Evolutionary conservation across 495 filamentous ascomycete species (phyloP), one percentile per base, ranked within the genome.

Genomic region (Umbilicaria muhlenbergii): DNA sequence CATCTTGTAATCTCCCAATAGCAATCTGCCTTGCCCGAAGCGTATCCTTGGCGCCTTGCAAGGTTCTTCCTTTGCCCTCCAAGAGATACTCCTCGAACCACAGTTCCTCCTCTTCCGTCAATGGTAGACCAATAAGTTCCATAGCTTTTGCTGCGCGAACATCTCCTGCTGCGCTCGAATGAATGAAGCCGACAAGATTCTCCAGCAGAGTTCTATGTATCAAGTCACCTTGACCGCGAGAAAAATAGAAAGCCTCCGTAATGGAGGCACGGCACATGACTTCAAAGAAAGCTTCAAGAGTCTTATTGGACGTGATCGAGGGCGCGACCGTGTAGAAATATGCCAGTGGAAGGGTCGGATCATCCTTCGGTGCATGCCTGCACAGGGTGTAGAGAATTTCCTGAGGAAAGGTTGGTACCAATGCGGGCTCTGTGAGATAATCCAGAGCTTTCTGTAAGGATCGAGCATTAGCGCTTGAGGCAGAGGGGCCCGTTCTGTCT

Each of bases 371-470:
- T 44, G 76, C 63, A 44, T 77, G 63, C 11, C 67, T 65, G 32
- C 82, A 77, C n/a, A 91, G 70, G 18, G 68, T 68, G 33, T 74
- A 66, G 45, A 86, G 70, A 38, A 88, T 86, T 42, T 88, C 83
- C 57, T 88, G 82, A 28, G 81, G 73, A 51, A 88, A 88, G 21
- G 82, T 83, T 19, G 82, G 75, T 28, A 83, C 76, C 12, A 88
- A 67, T 4, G 80, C 78, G 2, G 84, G 83, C 47, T 86, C 76
- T 8, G 81, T 76, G 14, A 91, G 71, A 48, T 78, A 73, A 46
- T 83, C 73, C 16, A 86, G 61, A 5, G 83, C 83, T 43, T 70
- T 67, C 74, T 83, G 43, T 14, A 28, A 24, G 38, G 24, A 38
- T 15, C 0, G 36, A 36, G 47, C 7, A 11, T 15, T 28, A 12